Base-by-base conservation (phyloP, 1,284 basidiomycete genomes). In the Cutaneotrichosporon arboriforme region DNA sequence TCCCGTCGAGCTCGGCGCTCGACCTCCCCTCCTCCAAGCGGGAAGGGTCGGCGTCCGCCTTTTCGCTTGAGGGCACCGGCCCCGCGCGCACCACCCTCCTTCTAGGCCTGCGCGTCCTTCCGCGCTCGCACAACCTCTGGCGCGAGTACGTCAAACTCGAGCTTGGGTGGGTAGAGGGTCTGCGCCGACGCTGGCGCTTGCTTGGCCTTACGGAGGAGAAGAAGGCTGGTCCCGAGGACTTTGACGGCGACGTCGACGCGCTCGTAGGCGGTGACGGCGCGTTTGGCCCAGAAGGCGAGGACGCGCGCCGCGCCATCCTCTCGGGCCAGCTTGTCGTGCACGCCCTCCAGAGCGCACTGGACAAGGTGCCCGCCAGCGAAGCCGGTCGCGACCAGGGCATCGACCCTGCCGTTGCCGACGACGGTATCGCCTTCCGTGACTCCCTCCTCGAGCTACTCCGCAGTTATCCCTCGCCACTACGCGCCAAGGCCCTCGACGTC, bases 131-230 rank as follows among this genome's bases (percentile, higher is more conserved):
- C 18, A 82, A 84, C 55, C 78, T 94, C 70, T 94, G 90, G 90
- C 78, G 79, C 33, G 90, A 91, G 71, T 92, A 93, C 71, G 83
- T 91, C 59, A 85, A 86, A 65, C 90, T 96, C 83, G 92, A 97
- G 72, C 76, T 94, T 8, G 85, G 86, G 3, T 96, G 91, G 73
- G 80, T 91, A 15, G 91, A 96, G 76, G 83, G 83, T 10, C 76
- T 96, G 48, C 77, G 90, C 38, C 77, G 89, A 55, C 79, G 91
- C 39, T 93, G 90, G 90, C 82, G 81, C 43, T 79, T 88, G 7
- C 78, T 77, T 12, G 75, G 75, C 13, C 68, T 77, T 46, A 57
- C 61, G 5, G 51, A 50, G 10, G 41, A 37, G 22, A 49, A 48
- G 8, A 46, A 39, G 26, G 49, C 45, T 15, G 40, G 26, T 7